Base-by-base conservation (phyloP, 2,329 filamentous ascomycete genomes). In the Ascochyta clinopodiicola region DNA sequence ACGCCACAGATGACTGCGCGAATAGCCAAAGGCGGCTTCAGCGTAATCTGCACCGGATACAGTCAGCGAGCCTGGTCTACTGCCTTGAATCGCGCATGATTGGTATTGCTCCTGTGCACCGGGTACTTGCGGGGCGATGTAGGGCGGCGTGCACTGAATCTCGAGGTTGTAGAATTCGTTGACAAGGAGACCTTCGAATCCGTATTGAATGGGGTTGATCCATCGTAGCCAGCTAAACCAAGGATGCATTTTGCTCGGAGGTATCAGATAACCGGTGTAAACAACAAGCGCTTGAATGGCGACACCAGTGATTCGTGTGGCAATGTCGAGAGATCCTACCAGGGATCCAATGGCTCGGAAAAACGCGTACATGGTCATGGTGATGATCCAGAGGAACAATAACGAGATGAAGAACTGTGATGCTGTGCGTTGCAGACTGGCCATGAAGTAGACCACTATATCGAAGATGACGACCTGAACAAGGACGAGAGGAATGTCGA, bases 81-180 rank as follows among this genome's bases (percentile, higher is more conserved):
- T 84, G 2, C 87, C 87, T 64, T 83, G 80, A 2, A 88, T 74
- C 2, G 84, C 77, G 61, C 87, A 89, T 2, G 80, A 82, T 68
- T 88, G 86, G 46, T 85, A 83, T 32, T 74, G 82, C 56, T 66
- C 66, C 44, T 72, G 74, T 48, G 65, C 79, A 61, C 67, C 78
- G 0, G 80, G 80, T 0, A 82, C 77, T 17, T 78, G 74, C 0
- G 86, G 87, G 0, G 88, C 82, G 4, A 88, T 77, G 47, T 79
- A 84, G 0, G 84, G 82, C 2, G 80, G 68, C 2, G 78, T 78
- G 60, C 86, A 89, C 52, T 81, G 67, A 25, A 88, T 79, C 1
- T 81, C 71, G 1, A 86, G 73, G 27, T 75, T 76, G 59, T 88
- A 81, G 53, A 92, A 91, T 68, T 92, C 89, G 63, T 92, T 92